Conservation (phyloP, 441 rosid species). For the Croton setiger region DNA sequence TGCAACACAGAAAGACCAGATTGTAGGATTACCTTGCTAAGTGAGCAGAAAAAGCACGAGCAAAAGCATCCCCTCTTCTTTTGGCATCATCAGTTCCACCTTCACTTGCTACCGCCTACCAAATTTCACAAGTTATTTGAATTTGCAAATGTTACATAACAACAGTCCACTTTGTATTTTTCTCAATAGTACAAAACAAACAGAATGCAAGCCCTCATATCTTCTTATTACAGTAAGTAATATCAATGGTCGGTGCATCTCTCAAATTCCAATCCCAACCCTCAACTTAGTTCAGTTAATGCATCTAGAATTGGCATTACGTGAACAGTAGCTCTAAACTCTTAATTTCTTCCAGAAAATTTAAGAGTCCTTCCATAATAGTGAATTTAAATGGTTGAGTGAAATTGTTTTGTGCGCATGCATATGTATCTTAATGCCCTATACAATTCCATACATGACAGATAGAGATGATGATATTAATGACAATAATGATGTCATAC, state of each 20-base stretch:
- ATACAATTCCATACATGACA: background rate
- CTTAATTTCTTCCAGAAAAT: background rate
- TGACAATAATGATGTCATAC: slow-evolving; percentile 33
- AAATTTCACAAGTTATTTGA: slow-evolving; percentile 26
- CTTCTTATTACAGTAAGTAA: background rate
- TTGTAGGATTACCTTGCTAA: slow-evolving; percentile 64
- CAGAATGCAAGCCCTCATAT: background rate
- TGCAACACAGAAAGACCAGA: background rate
- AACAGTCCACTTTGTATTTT: slow-evolving; percentile 2
- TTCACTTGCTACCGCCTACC: slow-evolving; percentile 98
- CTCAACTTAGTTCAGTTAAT: background rate
- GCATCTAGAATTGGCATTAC: background rate
- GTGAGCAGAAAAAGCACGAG: slow-evolving; percentile 98
- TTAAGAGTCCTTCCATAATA: no score
- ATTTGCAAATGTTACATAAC: background rate
- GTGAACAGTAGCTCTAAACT: background rate
- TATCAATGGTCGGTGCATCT: background rate
- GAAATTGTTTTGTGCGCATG: background rate
- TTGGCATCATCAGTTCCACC: slow-evolving; percentile 98
- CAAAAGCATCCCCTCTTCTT: slow-evolving; percentile 98
- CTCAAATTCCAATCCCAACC: background rate
- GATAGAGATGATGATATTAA: background rate
- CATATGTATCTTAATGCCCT: background rate
- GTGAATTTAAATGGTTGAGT: background rate
- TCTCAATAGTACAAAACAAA: slow-evolving; percentile 4